phyloP scores from a whole-genome alignment of 495 filamentous ascomycete species.

The Parathielavia appendiculata region DNA sequence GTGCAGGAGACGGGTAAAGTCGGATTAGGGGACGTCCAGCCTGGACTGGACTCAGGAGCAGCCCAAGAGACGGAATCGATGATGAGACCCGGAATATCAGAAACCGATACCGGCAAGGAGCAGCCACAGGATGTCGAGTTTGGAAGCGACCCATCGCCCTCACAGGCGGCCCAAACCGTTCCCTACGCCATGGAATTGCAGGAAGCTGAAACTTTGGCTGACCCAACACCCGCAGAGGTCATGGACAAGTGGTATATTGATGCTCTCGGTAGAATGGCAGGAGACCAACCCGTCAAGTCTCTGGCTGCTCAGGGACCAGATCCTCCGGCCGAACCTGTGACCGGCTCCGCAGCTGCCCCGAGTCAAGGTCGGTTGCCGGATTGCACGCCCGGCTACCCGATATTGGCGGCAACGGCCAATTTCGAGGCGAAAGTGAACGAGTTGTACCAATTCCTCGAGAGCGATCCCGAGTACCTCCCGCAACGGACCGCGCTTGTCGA shows the following conservation, averaged over 20 bases:
- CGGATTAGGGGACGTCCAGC: too few species aligned
- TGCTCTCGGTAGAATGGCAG: too few species aligned
- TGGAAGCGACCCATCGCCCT: too few species aligned
- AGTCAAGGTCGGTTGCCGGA: not conserved
- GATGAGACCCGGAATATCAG: not conserved
- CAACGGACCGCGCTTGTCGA: constrained; percentile 8
- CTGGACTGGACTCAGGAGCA: too few species aligned
- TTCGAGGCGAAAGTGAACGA: constrained; percentile 12
- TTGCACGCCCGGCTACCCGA: not conserved
- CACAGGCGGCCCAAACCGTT: too few species aligned
- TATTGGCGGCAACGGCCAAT: constrained; percentile 9
- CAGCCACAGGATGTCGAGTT: too few species aligned
- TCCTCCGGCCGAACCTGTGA: not conserved
- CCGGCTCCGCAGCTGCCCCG: too few species aligned
- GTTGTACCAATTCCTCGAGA: constrained; percentile 4
- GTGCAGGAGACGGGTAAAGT: not conserved
- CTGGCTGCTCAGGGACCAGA: not conserved
- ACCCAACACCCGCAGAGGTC: too few species aligned
- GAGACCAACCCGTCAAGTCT: not conserved
- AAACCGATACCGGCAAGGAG: not conserved
- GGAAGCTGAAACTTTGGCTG: too few species aligned
- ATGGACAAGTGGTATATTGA: too few species aligned
- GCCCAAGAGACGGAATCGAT: not conserved
- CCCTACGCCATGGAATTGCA: not conserved
- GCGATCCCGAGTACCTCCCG: not conserved